Percentiles rank a stretch among this genome's conserved stretches.
Evolutionary conservation across 73 alveolate genomes (phyloP).

Genomic region (Tetrahymena malaccensis): DNA sequence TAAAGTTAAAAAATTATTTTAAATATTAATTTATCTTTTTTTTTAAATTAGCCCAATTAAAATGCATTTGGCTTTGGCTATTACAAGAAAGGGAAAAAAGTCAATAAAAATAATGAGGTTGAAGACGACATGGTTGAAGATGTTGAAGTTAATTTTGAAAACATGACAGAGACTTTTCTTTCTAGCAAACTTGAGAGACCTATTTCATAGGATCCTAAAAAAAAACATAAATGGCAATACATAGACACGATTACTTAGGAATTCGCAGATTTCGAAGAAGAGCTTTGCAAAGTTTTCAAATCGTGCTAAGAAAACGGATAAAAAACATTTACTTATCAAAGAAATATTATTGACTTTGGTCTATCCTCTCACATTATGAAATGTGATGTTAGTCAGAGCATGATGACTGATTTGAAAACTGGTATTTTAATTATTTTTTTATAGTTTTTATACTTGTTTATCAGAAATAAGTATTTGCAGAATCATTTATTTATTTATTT

Average conservation of each 20-base stretch:
- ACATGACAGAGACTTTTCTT: not conserved
- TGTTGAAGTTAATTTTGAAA: not conserved
- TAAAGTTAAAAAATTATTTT: not conserved
- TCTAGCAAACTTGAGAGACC: not conserved
- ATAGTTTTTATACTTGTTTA: not conserved
- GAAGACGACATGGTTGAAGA: not conserved
- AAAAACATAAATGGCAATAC: not conserved
- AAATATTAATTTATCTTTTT: not conserved
- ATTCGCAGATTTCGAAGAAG: not conserved
- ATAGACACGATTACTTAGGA: not conserved
- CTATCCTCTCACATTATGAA: not conserved
- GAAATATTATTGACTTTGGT: not conserved
- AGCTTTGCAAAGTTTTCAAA: not conserved
- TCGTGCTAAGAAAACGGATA: not conserved
- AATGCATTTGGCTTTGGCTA: not conserved
- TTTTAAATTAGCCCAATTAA: not conserved
- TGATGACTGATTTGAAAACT: not conserved
- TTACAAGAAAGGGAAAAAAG: not conserved
- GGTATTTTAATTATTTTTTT: not conserved
- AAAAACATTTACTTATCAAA: not conserved
- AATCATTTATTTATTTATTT: no score
- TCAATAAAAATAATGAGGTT: not conserved
- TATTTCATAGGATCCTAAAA: not conserved
- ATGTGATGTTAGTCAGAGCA: not conserved
- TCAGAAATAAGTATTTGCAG: no score